Base-by-base conservation (phyloP, 2,329 filamentous ascomycete species). In the Didymella glomerata region DNA sequence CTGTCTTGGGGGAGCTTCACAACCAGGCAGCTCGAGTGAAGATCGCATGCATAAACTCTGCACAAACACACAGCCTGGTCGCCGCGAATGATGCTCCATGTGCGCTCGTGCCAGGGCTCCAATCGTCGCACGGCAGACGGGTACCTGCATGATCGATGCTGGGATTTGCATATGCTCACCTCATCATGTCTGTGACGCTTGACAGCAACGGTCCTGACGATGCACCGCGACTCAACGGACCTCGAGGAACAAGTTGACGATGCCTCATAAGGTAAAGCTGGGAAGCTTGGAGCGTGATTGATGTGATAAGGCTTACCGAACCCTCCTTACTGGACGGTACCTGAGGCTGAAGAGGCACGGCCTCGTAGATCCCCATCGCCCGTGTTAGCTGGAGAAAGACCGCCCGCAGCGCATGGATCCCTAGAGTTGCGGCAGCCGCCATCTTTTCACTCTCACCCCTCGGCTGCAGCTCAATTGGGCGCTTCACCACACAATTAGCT, bases 121-220 rank as follows among this genome's bases (percentile, higher is more conserved):
- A 25, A 25, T 9, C 14, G 55, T 58, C 36, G 40, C 50, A 40
- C 56, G 30, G 49, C 56, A 54, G 49, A 54, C 56, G 56, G 56
- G 56, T 59, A 59, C 56, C 56, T 59, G 56, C 56, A 59, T 59
- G 56, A 59, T 59, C 56, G 56, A 46, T 54, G 56, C 56, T 59
- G 50, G 56, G 56, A 41, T 59, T 40, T n/a, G 20, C 24, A n/a
- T 1, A n/a, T 34, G 51, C 13, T 28, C 45, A n/a, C 41, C n/a
- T 46, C 34, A n/a, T 11, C 27, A 38, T 22, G 30, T 30, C 27
- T 27, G 24, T 30, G 6, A 40, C 18, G 18, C n/a, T 40, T 28
- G 22, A 48, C 38, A n/a, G 4, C 45, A 9, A 30, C 25, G 22
- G 47, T 28, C 6, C 10, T 14, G 11, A 27, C 48, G n/a, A 49